Conservation (phyloP, 148 eudicot species). For the Drosera capensis region DNA sequence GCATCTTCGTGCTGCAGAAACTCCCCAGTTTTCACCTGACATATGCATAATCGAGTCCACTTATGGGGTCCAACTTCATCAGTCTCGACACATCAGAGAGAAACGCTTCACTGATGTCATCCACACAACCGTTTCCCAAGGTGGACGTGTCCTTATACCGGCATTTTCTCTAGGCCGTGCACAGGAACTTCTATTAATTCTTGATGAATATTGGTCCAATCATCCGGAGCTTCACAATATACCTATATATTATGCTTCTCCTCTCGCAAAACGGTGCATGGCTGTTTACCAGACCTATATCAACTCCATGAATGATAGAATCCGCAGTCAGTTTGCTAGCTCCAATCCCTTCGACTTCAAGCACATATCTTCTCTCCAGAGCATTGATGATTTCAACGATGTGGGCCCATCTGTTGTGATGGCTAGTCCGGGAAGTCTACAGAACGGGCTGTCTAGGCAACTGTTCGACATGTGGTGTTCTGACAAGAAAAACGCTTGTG, state of each 20-base stretch:
- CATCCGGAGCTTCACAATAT: constrained; percentile 82
- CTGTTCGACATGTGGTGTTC: constrained; percentile 89
- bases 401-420: constrained; percentile 88
- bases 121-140: constrained; percentile 65
- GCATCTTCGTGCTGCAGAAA: constrained; percentile 91
- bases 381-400: constrained; percentile 65
- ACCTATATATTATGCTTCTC: constrained; percentile 92
- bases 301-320: constrained; percentile 86
- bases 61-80: constrained; percentile 86
- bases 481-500: constrained; percentile 80
- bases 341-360: constrained; percentile 89
- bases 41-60: constrained; percentile 90
- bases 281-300: constrained; percentile 93
- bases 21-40: constrained; percentile 81
- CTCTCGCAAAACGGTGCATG: constrained; percentile 88
- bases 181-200: constrained; percentile 81
- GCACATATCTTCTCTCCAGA: constrained; percentile 65
- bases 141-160: constrained; percentile 91
- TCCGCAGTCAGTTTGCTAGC: constrained; percentile 68
- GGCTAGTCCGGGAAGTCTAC: constrained; percentile 89
- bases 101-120: constrained; percentile 88
- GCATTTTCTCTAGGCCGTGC: constrained; percentile 98
- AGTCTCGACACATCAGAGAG: constrained; percentile 67
- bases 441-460: constrained; percentile 87
- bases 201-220: constrained; percentile 94